Evolutionary conservation across 139 green algal species (phyloP), one percentile per base, ranked within the genome.

Genomic region (Nannochloris sp.): DNA sequence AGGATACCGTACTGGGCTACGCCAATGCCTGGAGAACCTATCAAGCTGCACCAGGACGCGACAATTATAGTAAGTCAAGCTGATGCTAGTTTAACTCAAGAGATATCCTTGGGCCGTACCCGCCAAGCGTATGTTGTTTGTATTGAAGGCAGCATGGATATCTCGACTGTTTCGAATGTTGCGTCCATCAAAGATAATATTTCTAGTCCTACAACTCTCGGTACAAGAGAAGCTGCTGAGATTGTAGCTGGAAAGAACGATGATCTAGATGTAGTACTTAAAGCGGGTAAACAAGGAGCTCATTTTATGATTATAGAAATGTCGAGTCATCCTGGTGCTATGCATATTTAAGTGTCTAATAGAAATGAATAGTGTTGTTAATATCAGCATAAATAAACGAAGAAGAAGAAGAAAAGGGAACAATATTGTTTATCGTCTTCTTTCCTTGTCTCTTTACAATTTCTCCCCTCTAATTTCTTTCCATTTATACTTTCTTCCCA

Each of bases 241-340:
- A 36, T 85, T 12, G 65, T 72, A 14, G 66, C 66, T 0, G 38
- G 25, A 6, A 33, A n/a, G 2, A n/a, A n/a, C n/a, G 55, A 61
- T 47, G 30, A 32, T 10, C 36, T 46, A 9, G 51, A 54, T 53
- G 29, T 81, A 10, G 59, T 13, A 6, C 59, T 87, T 10, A 61
- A 35, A 13, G 56, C 72, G 0, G 75, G 72, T 4, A 10, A 24
- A 0, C 5, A 54, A 8, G 77, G 83, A 1, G 70, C 68, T 1
- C 84, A 90, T 56, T 90, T 90, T 45, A 74, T 90, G 58, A 35
- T 87, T 4, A 81, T 88, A 23, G 81, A 88, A 64, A 84, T 85
- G 81, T n/a, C n/a, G n/a, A n/a, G n/a, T n/a, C n/a, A n/a, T n/a
- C n/a, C n/a, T n/a, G n/a, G n/a, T n/a, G n/a, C n/a, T n/a, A n/a